Conservation (phyloP, 2,329 filamentous ascomycete genomes). For the Sporothrix curviconia region DNA sequence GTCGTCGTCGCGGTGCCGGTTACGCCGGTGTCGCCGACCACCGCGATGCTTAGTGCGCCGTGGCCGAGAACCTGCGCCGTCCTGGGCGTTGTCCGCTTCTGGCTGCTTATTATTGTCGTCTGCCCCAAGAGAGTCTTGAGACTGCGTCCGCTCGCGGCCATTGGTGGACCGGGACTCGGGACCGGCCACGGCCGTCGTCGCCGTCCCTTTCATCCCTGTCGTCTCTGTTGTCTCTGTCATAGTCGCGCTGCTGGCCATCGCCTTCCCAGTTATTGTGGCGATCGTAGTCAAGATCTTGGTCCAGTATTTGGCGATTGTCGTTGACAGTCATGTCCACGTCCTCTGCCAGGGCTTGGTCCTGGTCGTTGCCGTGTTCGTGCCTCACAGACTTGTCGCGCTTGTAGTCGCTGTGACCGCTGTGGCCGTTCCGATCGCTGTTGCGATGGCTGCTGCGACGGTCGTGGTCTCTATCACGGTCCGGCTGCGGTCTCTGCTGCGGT, state of each 20-base stretch:
- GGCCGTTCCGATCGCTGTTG: not conserved
- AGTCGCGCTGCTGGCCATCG: not conserved
- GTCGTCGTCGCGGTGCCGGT: not conserved
- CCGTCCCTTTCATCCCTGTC: not conserved
- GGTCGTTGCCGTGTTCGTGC: not conserved
- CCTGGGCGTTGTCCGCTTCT: not conserved
- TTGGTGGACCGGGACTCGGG: conserved; percentile 18
- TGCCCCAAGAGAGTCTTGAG: conserved; percentile 1
- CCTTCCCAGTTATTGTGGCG: conserved; percentile 11
- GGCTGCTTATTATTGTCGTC: not conserved
- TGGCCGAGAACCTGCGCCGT: not conserved
- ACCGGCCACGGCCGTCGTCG: not conserved
- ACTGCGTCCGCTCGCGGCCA: conserved; percentile 14
- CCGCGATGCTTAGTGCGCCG: conserved; percentile 18
- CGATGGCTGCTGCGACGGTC: not conserved
- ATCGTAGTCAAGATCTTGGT: conserved; percentile 14
- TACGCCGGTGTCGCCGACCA: conserved; percentile 12
- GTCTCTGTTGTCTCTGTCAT: not conserved
- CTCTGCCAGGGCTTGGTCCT: not conserved
- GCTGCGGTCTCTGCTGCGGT: conserved; percentile 24
- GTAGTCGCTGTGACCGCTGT: conserved; percentile 20
- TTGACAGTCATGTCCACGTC: not conserved
- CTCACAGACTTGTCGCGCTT: not conserved
- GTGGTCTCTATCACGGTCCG: conserved; percentile 11
- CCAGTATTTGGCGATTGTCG: not conserved